Conservation (phyloP, 2,329 filamentous ascomycete genomes). For the Thermomyces lanuginosus region DNA sequence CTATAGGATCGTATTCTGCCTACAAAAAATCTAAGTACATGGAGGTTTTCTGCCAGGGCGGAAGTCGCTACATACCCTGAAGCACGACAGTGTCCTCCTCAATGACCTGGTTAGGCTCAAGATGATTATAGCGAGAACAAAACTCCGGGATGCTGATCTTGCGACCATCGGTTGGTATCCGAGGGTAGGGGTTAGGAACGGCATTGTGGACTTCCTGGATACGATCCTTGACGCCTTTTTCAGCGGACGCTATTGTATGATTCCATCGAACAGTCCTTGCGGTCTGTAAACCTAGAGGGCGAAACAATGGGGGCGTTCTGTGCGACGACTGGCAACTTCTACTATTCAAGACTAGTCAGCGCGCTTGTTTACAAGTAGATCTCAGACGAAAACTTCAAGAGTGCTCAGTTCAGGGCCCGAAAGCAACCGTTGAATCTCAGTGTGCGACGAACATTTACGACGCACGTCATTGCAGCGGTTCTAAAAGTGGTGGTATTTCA, state of each 20-base stretch:
- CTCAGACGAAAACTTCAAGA: too few relatives aligned
- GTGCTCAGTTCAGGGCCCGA: too few relatives aligned
- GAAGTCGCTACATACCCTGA: conserved; percentile 24
- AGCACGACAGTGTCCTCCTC: conserved; percentile 24
- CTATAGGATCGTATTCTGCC: conserved; percentile 63
- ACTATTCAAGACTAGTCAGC: too few relatives aligned
- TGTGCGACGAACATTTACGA: too few relatives aligned
- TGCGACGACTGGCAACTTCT: too few relatives aligned
- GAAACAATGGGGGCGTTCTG: too few relatives aligned
- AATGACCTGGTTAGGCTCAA: conserved; percentile 25
- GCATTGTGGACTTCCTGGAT: conserved; percentile 22
- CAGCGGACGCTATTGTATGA: conserved; percentile 16
- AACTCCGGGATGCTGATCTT: conserved; percentile 23
- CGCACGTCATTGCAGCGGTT: conserved; percentile 62
- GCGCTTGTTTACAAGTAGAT: too few relatives aligned
- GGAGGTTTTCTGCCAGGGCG: conserved; percentile 8
- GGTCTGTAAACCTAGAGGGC: too few relatives aligned
- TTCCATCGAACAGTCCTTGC: conserved; percentile 7
- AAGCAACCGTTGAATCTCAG: too few relatives aligned
- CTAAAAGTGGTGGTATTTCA: conserved; percentile 33
- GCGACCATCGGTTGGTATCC: conserved; percentile 15
- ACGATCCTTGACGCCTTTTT: conserved; percentile 21
- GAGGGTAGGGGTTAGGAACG: conserved; percentile 24
- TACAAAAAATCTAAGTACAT: conserved; percentile 30
- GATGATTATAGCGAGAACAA: conserved; percentile 18